phyloP scores from a whole-genome alignment of 768 basidiomycete genomes.

The Suillus subluteus region DNA sequence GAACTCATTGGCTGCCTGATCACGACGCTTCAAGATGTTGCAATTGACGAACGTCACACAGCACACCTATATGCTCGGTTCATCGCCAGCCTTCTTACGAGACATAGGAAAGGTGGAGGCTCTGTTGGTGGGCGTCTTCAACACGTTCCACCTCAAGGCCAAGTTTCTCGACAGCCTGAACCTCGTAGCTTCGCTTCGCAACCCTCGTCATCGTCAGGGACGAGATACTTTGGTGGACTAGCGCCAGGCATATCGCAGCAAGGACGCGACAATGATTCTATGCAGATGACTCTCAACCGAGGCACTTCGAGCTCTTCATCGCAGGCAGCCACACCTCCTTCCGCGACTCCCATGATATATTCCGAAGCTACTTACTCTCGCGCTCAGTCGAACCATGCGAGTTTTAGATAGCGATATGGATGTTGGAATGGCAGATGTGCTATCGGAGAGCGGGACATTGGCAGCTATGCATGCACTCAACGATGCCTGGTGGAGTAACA shows the following conservation, averaged over 20 bases:
- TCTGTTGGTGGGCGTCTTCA: slow-evolving; percentile 54
- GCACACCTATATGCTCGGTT: slow-evolving; percentile 82
- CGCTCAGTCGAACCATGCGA: slow-evolving; percentile 31
- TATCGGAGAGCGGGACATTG: slow-evolving; percentile 55
- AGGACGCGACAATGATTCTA: slow-evolving; percentile 32
- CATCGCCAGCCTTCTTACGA: slow-evolving; percentile 69
- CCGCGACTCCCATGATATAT: slow-evolving; percentile 3
- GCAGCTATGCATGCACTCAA: slow-evolving; percentile 77
- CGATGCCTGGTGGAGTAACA: slow-evolving; percentile 73
- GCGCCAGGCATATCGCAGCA: slow-evolving; percentile 20
- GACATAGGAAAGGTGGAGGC: slow-evolving; percentile 69
- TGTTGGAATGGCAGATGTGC: slow-evolving; percentile 28
- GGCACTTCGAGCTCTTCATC: background rate
- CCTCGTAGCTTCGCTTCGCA: slow-evolving; percentile 21
- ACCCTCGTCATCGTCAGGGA: slow-evolving; percentile 35
- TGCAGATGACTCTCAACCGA: slow-evolving; percentile 29
- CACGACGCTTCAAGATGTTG: slow-evolving; percentile 70
- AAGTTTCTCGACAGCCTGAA: slow-evolving; percentile 23
- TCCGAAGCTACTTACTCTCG: slow-evolving; percentile 49
- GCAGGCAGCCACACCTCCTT: background rate
- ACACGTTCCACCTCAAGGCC: slow-evolving; percentile 49
- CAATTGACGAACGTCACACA: slow-evolving; percentile 82
- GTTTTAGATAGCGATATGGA: slow-evolving; percentile 15
- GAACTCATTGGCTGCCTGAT: slow-evolving; percentile 74
- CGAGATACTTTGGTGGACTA: slow-evolving; percentile 21